Evolutionary conservation across 108 stramenopile genomes (phyloP), one percentile per base, ranked within the genome.

Genomic region (Nannochloropsis salina): DNA sequence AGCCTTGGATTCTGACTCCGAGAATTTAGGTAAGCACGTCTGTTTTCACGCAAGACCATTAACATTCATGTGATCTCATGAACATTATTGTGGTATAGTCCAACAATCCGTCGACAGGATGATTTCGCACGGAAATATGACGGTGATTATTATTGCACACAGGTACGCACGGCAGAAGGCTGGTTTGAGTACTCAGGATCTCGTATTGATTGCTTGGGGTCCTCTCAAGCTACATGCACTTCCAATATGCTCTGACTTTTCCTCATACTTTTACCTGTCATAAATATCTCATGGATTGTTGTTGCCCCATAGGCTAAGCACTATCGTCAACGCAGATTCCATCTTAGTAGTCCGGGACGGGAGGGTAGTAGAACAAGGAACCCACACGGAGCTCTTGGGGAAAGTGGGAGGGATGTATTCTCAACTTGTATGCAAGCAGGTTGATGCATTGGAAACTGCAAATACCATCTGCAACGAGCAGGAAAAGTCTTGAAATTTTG

Each of bases 101-200:
- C 97, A 97, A 90, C 93, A 93, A 45, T 96, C 96, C 9, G 86
- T 97, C 21, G 95, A 96, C 85, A 90, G 94, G 20, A 89, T 96
- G 80, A 86, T 95, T n/a, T 82, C 88, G 44, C 84, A 85, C 8
- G 87, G 87, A 40, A 94, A 94, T 44, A 91, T 95, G n/a, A 99
- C 98, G 40, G 94, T 94, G 9, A 90, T 98, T 40, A 89, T 97
- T 82, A 95, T 98, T 51, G 96, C 96, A 1, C 97, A 98, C 80
- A 74, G 61, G 61, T 74, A 74, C 61, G 61, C 2, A 74, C 3
- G 47, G 61, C 3, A 74, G 31, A 31, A 1, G 31, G 31, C 31
- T 31, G 31, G 31, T 31, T 31, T 31, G 31, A 31, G 31, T 31
- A 31, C 31, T 31, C 31, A 31, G 31, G 31, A 31, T 31, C 31